phyloP scores from a whole-genome alignment of 805 yeast genomes.

The Saccharomyces eubayanus region DNA sequence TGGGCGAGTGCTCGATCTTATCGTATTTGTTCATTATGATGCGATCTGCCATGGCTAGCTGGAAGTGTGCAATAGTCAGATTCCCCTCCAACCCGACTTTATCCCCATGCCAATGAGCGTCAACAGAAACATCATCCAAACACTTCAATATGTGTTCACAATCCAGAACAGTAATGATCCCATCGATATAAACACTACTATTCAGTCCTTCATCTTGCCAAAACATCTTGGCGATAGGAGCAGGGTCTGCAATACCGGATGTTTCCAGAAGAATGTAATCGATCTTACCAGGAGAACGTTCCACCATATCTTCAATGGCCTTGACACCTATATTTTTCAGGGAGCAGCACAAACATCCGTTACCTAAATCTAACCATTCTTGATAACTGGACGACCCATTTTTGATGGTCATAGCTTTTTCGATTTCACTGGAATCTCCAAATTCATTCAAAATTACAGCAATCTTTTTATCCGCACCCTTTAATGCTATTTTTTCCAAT shows the following conservation, averaged over 20 bases:
- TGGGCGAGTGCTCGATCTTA: slow-evolving; percentile 26
- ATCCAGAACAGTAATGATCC: slow-evolving; percentile 84
- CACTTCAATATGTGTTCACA: slow-evolving; percentile 54
- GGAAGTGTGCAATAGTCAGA: slow-evolving; percentile 77
- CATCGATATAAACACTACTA: slow-evolving; percentile 82
- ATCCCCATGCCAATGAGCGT: slow-evolving; percentile 60
- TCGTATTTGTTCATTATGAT: slow-evolving; percentile 77
- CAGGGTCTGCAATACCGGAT: slow-evolving; percentile 96
- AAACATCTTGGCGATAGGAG: slow-evolving; percentile 93
- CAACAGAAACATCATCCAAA: slow-evolving; percentile 51
- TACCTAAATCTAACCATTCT: slow-evolving; percentile 94
- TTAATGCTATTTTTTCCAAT: slow-evolving; percentile 61
- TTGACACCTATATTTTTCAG: slow-evolving; percentile 91
- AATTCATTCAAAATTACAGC: slow-evolving; percentile 91
- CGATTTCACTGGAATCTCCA: slow-evolving; percentile 86
- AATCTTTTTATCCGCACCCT: slow-evolving; percentile 55
- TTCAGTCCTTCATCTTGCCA: slow-evolving; percentile 91
- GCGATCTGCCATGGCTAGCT: slow-evolving; percentile 83
- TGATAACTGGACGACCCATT: slow-evolving; percentile 48
- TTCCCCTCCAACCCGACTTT: slow-evolving; percentile 34
- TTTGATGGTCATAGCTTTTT: slow-evolving; percentile 69
- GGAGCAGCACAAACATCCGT: slow-evolving; percentile 94
- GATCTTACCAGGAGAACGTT: slow-evolving; percentile 58
- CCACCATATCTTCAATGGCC: slow-evolving; percentile 83
- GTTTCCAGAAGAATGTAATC: slow-evolving; percentile 92